Evolutionary conservation across 768 basidiomycete genomes (phyloP).

Genomic region (Hemileccinum rubropunctum): DNA sequence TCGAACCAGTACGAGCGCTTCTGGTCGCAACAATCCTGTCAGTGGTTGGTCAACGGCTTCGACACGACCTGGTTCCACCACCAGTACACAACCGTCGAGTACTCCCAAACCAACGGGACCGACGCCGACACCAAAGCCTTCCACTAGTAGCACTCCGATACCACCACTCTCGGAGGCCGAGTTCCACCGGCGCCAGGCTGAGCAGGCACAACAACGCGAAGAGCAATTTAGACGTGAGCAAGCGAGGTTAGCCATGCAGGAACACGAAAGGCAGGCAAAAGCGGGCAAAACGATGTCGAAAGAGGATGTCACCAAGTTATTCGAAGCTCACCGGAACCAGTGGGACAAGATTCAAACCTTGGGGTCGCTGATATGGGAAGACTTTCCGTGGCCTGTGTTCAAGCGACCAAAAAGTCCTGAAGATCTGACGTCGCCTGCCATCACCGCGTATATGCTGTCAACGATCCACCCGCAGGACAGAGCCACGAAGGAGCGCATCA

Average conservation of each 20-base stretch:
- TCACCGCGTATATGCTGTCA: conserved; percentile 63
- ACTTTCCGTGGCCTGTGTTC: conserved; percentile 75
- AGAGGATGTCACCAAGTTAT: conserved; percentile 54
- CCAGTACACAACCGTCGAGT: conserved; percentile 22
- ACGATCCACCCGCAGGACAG: conserved; percentile 52
- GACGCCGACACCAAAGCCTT: conserved; percentile 21
- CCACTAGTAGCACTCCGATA: conserved; percentile 16
- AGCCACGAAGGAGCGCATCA: conserved; percentile 65
- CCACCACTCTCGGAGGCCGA: conserved; percentile 44
- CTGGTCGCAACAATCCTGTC: conserved; percentile 27
- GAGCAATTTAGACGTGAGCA: conserved; percentile 70
- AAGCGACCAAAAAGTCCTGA: conserved; percentile 54
- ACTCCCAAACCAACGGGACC: conserved; percentile 26
- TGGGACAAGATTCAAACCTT: conserved; percentile 48
- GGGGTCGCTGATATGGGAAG: conserved; percentile 54
- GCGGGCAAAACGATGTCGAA: conserved; percentile 49
- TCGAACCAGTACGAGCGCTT: conserved; percentile 27
- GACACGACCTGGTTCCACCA: conserved; percentile 27
- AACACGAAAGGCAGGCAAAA: conserved; percentile 43
- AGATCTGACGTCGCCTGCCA: conserved; percentile 53
- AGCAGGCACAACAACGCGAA: conserved; percentile 61
- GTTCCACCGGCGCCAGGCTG: conserved; percentile 61
- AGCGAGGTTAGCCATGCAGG: conserved; percentile 52
- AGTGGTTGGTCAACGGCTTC: conserved; percentile 30
- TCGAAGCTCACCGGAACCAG: conserved; percentile 59